Base-by-base conservation (phyloP, 495 filamentous ascomycete species). In the Penicillium manginii region DNA sequence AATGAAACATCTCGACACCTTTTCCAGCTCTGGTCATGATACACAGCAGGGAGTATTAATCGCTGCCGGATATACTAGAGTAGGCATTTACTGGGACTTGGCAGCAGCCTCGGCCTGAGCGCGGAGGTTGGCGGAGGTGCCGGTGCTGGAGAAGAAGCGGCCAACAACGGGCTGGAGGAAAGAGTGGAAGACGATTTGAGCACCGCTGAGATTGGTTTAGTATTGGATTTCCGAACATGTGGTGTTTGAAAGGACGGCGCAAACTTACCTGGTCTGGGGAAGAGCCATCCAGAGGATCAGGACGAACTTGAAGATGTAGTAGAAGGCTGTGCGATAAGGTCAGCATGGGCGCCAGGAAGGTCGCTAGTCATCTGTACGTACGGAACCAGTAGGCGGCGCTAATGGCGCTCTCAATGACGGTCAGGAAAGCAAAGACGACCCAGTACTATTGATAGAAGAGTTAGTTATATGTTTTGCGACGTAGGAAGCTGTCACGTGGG, bases 281-380 rank as follows among this genome's bases (percentile, higher is more conserved):
- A 99, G 91, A 63, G 93, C 88, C 78, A 98, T 91, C 96, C 96
- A 99, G 70, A 99, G 86, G 66, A 97, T 80, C 69, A 97, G 86
- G 69, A 92, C 83, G 71, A 99, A 96, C 83, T 99, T 99, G 88
- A 98, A 98, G 78, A 93, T 94, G 79, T 91, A 99, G 87, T 99
- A 99, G 85, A 99, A 99, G 68, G 94, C 84, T 87, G 56, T 50
- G 53, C 51, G 53, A 18, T 17, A 14, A 29, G 5, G 50, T 68
- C 32, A 70, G 61, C 39, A 22, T 35, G n/a, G 29, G n/a, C 40
- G 19, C 39, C 6, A 2, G 10, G 21, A 15, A 0, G 32, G 29
- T 29, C 22, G 10, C n/a, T 9, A 19, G 21, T n/a, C 17, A 46
- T 8, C 26, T 61, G 26, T 23, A 78, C 84, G 62, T 83, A 88